Evolutionary conservation across 768 basidiomycete species (phyloP).

Genomic region (Psilocybe azurescens): DNA sequence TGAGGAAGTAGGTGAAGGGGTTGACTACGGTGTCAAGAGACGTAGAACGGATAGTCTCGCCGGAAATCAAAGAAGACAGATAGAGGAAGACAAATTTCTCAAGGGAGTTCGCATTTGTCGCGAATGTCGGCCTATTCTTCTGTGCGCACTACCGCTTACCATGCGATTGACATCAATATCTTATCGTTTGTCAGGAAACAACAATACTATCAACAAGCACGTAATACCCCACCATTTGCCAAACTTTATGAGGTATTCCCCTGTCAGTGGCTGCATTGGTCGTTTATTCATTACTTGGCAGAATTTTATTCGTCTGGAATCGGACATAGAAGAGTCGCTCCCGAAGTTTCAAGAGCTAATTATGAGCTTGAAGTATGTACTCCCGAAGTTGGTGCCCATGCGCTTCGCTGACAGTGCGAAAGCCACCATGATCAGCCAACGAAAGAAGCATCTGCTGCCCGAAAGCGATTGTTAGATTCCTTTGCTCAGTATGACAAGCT

Average conservation of each 20-base stretch:
- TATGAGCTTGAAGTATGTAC: constrained; percentile 64
- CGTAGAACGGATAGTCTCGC: constrained; percentile 39
- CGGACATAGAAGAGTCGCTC: constrained; percentile 87
- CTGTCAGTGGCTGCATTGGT: neutral
- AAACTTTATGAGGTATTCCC: constrained; percentile 69
- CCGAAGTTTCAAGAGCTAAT: constrained; percentile 91
- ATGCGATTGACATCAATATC: neutral
- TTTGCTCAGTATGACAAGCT: constrained; percentile 91
- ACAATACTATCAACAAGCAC: constrained; percentile 74
- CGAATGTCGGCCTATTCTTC: constrained; percentile 78
- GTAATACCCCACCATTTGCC: constrained; percentile 62
- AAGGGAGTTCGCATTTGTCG: constrained; percentile 90
- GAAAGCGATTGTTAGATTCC: constrained; percentile 83
- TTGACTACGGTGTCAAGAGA: constrained; percentile 80
- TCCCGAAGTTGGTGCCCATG: neutral
- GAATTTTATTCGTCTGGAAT: constrained; percentile 77
- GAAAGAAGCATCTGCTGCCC: constrained; percentile 69
- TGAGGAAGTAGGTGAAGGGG: constrained; percentile 84
- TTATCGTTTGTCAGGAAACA: constrained; percentile 57
- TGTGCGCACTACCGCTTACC: constrained; percentile 53
- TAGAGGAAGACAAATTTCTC: constrained; percentile 82
- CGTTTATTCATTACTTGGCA: constrained; percentile 30
- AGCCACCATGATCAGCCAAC: constrained; percentile 57
- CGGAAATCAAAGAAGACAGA: constrained; percentile 43
- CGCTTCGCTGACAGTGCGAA: neutral